Percentiles rank a stretch among this genome's conserved stretches.
Evolutionary conservation across 176 grass and related monocot genomes (phyloP).

Genomic region (Carex myosuroides): DNA sequence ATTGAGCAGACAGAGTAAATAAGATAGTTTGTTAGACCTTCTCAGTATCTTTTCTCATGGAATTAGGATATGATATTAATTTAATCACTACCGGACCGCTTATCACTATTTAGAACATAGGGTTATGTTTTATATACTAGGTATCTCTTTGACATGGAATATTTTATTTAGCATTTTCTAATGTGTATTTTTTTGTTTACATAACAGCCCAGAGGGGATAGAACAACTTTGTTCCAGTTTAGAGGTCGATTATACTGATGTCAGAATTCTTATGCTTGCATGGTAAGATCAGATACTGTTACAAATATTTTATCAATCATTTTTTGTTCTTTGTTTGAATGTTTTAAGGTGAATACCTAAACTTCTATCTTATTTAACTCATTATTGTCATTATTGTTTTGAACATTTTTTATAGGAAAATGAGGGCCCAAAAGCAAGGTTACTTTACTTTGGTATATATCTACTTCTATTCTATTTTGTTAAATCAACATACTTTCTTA

Average conservation of each 20-base stretch:
- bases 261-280: conserved; percentile 98
- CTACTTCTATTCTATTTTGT: neutral
- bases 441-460: conserved; percentile 84
- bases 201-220: conserved; percentile 89
- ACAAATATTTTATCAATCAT: neutral
- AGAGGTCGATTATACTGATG: conserved; percentile 90
- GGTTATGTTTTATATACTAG: neutral
- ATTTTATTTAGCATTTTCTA: neutral
- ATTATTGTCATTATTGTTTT: conserved; percentile 12
- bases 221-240: conserved; percentile 80
- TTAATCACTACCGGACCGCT: neutral
- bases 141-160: neutral
- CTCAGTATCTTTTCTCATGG: neutral
- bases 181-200: neutral
- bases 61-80: neutral
- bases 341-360: neutral
- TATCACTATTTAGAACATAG: neutral
- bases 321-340: neutral
- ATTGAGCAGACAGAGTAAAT: neutral
- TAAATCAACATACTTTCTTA: neutral
- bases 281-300: conserved; percentile 40
- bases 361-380: neutral
- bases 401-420: conserved; percentile 62
- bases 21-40: neutral
- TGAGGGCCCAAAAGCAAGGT: conserved; percentile 91